Percentiles rank a stretch among this genome's conserved stretches.
These are phyloP conservation scores for Cytospora leucostoma DNA, from an alignment of 2,329 filamentous ascomycete species.

Conservation along the genomic window DNA sequence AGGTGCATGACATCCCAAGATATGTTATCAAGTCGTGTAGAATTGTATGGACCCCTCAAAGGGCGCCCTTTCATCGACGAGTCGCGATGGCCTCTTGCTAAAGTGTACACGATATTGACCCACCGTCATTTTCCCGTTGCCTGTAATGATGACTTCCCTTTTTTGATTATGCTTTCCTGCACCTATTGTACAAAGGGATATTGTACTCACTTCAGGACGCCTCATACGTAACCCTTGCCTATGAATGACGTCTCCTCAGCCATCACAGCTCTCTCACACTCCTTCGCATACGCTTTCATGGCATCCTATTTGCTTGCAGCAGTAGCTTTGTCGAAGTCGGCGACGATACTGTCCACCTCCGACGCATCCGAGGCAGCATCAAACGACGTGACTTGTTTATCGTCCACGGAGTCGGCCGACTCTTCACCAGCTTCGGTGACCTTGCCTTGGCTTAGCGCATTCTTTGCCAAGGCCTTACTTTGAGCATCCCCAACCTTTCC, in stretches of 20 bases:
- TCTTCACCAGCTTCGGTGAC: slow-evolving; percentile 27
- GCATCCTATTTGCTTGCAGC: slow-evolving; percentile 25
- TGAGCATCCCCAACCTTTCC: slow-evolving; percentile 87
- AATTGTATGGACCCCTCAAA: background rate
- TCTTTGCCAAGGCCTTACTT: slow-evolving; percentile 64
- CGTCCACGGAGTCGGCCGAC: slow-evolving; percentile 30
- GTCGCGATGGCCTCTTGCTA: background rate
- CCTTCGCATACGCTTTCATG: background rate
- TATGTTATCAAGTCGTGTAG: background rate
- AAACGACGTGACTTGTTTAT: slow-evolving; percentile 4
- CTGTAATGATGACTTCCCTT: background rate
- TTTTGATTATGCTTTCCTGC: background rate
- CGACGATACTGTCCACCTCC: slow-evolving; percentile 33
- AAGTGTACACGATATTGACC: background rate
- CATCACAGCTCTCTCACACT: background rate
- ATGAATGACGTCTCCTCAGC: slow-evolving; percentile 5
- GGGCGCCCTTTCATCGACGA: background rate
- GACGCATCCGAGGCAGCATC: slow-evolving; percentile 19
- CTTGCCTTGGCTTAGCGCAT: slow-evolving; percentile 42
- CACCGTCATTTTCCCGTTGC: background rate
- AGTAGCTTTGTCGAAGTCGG: slow-evolving; percentile 35
- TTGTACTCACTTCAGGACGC: background rate
- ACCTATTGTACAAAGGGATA: slow-evolving; percentile 10
- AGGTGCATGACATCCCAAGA: background rate
- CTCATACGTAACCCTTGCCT: background rate